phyloP scores from a whole-genome alignment of 345 rosid genomes.

The Corchorus capsularis region DNA sequence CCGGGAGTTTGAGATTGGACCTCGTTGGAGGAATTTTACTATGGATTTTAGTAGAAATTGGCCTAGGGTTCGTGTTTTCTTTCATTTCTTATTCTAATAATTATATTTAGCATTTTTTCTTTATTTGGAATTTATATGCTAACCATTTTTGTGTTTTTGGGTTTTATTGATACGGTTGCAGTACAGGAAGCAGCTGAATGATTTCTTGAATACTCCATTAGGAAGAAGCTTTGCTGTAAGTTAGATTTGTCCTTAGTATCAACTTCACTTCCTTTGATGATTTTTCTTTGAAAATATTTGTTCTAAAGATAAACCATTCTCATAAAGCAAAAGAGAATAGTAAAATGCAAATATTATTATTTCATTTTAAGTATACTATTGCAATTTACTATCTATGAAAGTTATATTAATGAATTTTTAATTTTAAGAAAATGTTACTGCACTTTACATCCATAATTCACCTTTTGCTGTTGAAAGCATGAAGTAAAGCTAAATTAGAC shows the following conservation, averaged over 20 bases:
- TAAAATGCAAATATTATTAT: neutral
- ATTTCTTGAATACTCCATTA: constrained; percentile 66
- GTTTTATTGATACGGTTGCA: constrained; percentile 40
- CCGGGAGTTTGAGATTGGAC: constrained; percentile 64
- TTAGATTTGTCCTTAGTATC: constrained; percentile 16
- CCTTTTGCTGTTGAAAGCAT: neutral
- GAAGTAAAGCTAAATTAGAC: neutral
- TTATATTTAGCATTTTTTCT: neutral
- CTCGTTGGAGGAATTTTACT: constrained; percentile 63
- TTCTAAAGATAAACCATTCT: neutral
- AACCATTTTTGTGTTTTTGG: neutral
- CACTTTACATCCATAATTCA: neutral
- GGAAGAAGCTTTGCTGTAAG: constrained; percentile 84
- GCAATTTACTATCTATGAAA: neutral
- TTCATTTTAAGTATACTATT: neutral
- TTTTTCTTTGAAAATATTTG: neutral
- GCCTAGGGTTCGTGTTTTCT: constrained; percentile 63
- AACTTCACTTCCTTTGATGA: neutral
- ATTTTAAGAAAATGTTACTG: neutral
- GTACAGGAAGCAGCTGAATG: constrained; percentile 84
- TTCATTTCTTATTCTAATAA: neutral
- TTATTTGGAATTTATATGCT: neutral
- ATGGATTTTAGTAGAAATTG: constrained; percentile 76
- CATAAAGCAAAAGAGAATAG: neutral
- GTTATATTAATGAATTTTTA: neutral